phyloP scores from a whole-genome alignment of 2,329 filamentous ascomycete species.

The Colletotrichum orchidophilum region DNA sequence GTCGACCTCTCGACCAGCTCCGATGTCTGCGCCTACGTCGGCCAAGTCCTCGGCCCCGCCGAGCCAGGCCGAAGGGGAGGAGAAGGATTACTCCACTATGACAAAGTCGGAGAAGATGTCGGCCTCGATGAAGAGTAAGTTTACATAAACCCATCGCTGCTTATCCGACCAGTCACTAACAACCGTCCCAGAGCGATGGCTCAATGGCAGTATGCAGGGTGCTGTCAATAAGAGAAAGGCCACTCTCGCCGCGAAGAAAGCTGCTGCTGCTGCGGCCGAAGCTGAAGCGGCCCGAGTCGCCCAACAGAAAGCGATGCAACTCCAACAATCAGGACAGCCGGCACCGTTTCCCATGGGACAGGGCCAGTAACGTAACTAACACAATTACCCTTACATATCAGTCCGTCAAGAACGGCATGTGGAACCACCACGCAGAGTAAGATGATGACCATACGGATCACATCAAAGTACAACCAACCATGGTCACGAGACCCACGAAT shows the following conservation, averaged over 20 bases:
- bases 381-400: background rate
- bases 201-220: conserved; percentile 67
- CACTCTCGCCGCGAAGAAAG: conserved; percentile 68
- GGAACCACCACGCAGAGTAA: background rate
- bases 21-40: conserved; percentile 29
- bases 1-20: conserved; percentile 21
- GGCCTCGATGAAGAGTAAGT: conserved; percentile 71
- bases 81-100: conserved; percentile 69
- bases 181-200: conserved; percentile 61
- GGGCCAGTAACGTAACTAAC: background rate
- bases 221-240: conserved; percentile 70
- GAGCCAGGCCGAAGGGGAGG: conserved; percentile 41
- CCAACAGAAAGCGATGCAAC: conserved; percentile 2
- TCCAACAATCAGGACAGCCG: conserved; percentile 10
- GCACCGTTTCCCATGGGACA: background rate
- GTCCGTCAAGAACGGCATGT: background rate
- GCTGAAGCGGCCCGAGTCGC: conserved; percentile 11
- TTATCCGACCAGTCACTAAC: conserved; percentile 38
- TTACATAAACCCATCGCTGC: background rate
- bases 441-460: background rate
- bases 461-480: background rate
- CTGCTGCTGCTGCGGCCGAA: conserved; percentile 44
- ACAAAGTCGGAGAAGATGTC: conserved; percentile 74
- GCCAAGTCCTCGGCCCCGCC: conserved; percentile 31
- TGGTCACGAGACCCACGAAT: conserved; percentile 1